Evolutionary conservation across 495 filamentous ascomycete genomes (phyloP).

Genomic region (Physcia stellaris): DNA sequence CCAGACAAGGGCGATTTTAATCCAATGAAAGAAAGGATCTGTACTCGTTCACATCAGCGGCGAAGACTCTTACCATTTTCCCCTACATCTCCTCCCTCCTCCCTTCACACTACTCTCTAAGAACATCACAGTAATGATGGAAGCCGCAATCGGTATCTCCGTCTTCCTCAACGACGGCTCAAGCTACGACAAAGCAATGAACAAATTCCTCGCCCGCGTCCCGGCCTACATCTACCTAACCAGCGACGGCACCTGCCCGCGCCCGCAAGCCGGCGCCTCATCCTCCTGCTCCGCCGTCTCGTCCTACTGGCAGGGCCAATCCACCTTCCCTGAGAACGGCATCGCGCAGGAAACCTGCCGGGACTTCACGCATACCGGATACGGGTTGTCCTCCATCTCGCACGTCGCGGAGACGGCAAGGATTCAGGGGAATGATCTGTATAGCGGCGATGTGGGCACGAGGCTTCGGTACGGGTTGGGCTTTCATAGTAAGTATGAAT

Average conservation of each 20-base stretch:
- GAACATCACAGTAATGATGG: conserved; percentile 15
- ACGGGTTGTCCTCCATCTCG: conserved; percentile 16
- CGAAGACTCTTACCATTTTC: no score
- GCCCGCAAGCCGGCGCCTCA: neutral
- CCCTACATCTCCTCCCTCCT: neutral
- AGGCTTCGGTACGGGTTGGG: conserved; percentile 14
- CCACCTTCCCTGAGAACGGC: conserved; percentile 7
- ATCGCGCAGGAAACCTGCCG: conserved; percentile 20
- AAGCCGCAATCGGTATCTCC: conserved; percentile 16
- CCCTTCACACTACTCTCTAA: neutral
- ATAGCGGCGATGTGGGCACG: conserved; percentile 11
- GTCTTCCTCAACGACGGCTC: conserved; percentile 18
- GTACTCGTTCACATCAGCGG: no score
- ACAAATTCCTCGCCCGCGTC: conserved; percentile 13
- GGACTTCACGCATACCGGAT: conserved; percentile 18
- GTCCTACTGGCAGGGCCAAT: conserved; percentile 8
- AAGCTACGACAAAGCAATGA: conserved; percentile 16
- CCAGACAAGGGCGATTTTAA: no score
- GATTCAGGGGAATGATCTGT: conserved; percentile 19
- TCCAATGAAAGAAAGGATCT: no score
- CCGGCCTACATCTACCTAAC: conserved; percentile 19
- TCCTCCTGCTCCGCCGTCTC: conserved; percentile 3
- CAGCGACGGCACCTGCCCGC: conserved; percentile 1
- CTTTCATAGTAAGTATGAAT: conserved; percentile 14
- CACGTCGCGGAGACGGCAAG: conserved; percentile 18